Conservation (phyloP, 305 asterid genomes). For the Solanum hybrid region DNA sequence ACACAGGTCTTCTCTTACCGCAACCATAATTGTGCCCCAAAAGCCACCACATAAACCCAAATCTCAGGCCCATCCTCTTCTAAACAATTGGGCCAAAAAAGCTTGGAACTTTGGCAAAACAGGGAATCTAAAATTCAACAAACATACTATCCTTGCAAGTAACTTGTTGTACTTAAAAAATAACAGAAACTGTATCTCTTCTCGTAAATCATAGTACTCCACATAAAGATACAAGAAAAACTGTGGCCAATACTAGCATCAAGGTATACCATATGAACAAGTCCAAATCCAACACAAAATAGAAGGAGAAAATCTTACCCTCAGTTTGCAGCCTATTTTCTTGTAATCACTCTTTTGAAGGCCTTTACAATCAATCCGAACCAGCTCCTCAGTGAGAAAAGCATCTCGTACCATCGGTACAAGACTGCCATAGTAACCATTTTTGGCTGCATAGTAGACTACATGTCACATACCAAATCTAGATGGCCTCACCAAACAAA, state of each 20-base stretch:
- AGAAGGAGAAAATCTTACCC: conserved; percentile 27
- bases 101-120: neutral
- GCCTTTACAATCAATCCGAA: conserved; percentile 60
- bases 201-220: neutral
- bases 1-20: neutral
- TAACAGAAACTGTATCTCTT: neutral
- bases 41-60: neutral
- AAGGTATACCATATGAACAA: neutral
- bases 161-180: neutral
- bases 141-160: neutral
- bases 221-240: neutral
- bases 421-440: conserved; percentile 83
- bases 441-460: conserved; percentile 47
- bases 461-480: neutral
- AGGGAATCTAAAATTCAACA: neutral
- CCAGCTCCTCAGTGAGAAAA: conserved; percentile 50
- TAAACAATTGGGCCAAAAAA: neutral
- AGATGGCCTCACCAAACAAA: neutral
- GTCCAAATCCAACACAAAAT: neutral
- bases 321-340: conserved; percentile 81
- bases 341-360: conserved; percentile 68
- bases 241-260: neutral
- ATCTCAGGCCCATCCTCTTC: neutral
- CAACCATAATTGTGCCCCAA: neutral
- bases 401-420: conserved; percentile 71